A percentile compares a stretch with the other conserved stretches of the same genome.
phyloP scores from a whole-genome alignment of 305 asterid species.

The Solanum aculeatissimum region DNA sequence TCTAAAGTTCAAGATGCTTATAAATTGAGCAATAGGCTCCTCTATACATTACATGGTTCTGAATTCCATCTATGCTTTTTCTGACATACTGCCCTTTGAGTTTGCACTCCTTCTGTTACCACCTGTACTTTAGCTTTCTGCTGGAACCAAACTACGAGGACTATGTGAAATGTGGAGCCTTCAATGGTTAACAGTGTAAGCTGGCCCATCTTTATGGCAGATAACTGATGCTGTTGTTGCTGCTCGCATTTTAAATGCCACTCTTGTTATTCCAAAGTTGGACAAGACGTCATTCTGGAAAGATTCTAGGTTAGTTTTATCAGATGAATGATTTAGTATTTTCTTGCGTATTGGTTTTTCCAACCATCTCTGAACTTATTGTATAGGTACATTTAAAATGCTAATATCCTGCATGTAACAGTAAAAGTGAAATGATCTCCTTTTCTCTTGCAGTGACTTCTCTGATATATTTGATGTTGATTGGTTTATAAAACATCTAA shows the following conservation, averaged over 20 bases:
- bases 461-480: constrained; percentile 83
- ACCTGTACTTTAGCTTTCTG: background rate
- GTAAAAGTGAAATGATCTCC: constrained; percentile 4
- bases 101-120: background rate
- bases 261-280: constrained; percentile 82
- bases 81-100: background rate
- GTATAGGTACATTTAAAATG: background rate
- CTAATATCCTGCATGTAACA: background rate
- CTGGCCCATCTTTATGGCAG: constrained; percentile 24
- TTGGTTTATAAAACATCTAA: constrained; percentile 70
- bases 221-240: constrained; percentile 99
- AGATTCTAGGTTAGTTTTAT: constrained; percentile 67
- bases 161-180: background rate
- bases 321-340: background rate
- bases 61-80: background rate
- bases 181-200: background rate
- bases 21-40: background rate
- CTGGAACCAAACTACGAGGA: background rate
- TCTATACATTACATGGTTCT: background rate
- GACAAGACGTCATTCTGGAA: constrained; percentile 97
- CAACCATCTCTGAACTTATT: background rate
- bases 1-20: background rate
- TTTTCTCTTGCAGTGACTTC: constrained; percentile 66
- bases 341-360: background rate
- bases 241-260: constrained; percentile 95